phyloP scores from a whole-genome alignment of 768 basidiomycete genomes.

The Tephrocybe sp. region DNA sequence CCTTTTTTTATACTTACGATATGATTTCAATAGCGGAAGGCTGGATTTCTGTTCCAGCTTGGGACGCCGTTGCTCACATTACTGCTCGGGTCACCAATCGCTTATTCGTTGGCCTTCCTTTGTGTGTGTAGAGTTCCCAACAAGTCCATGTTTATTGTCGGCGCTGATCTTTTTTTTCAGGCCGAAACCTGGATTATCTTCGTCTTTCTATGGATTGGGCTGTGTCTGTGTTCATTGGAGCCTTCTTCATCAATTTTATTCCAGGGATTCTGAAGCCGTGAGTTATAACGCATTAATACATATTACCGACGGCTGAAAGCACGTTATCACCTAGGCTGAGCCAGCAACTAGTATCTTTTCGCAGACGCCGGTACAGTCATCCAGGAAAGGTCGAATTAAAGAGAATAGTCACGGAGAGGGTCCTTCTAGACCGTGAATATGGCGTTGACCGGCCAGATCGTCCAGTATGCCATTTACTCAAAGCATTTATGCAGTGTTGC shows the following conservation, averaged over 20 bases:
- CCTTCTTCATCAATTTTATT: conserved; percentile 7
- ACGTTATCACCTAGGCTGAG: neutral
- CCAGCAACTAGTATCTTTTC: neutral
- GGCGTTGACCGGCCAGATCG: neutral
- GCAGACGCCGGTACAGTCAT: neutral
- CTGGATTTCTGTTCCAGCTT: conserved; percentile 1
- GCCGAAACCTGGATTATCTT: neutral
- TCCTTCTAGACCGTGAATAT: conserved; percentile 1
- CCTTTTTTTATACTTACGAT: neutral
- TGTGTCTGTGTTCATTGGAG: conserved; percentile 1
- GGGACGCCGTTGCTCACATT: neutral
- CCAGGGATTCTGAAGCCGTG: conserved; percentile 4
- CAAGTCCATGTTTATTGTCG: neutral
- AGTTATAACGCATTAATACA: neutral
- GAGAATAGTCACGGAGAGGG: neutral
- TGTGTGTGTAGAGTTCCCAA: neutral
- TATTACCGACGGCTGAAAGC: neutral
- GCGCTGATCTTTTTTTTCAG: neutral
- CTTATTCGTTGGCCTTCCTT: conserved; percentile 6
- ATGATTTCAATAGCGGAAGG: neutral
- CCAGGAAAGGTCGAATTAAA: conserved; percentile 1
- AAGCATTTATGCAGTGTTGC: too few species aligned
- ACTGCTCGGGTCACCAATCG: neutral
- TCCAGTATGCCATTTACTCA: neutral
- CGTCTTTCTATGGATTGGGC: conserved; percentile 5